Evolutionary conservation across 495 filamentous ascomycete species (phyloP).

Genomic region (Hyaloscypha finlandica): DNA sequence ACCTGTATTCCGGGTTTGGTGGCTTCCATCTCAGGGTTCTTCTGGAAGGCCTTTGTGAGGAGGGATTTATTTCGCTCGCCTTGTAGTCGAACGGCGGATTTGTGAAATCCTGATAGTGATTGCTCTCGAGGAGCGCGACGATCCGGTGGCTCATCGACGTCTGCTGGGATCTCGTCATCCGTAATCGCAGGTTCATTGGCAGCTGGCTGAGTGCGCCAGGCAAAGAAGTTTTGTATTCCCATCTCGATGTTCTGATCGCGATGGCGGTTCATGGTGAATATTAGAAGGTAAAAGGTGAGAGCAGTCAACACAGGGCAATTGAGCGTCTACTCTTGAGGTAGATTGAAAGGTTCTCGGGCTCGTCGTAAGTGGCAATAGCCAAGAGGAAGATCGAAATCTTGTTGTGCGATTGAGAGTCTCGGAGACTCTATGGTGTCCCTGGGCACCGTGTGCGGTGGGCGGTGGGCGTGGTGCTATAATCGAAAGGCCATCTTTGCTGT

Average conservation of each 20-base stretch:
- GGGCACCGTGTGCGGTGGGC: constrained; percentile 44
- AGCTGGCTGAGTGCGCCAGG: constrained; percentile 26
- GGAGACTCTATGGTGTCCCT: constrained; percentile 45
- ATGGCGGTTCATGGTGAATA: constrained; percentile 19
- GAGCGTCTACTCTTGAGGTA: constrained; percentile 4
- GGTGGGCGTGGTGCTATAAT: constrained; percentile 50
- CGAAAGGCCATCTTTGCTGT: constrained; percentile 41
- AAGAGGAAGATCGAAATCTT: constrained; percentile 6
- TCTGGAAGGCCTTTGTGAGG: constrained; percentile 75
- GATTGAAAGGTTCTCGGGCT: constrained; percentile 12
- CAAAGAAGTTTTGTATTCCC: constrained; percentile 29
- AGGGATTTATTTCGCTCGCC: constrained; percentile 68
- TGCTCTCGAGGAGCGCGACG: constrained; percentile 27
- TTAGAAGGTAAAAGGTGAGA: constrained; percentile 10
- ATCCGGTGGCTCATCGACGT: constrained; percentile 55
- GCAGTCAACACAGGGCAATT: not conserved
- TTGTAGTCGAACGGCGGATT: constrained; percentile 41
- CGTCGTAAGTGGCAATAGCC: constrained; percentile 19
- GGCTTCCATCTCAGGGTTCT: constrained; percentile 56
- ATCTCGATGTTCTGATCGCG: constrained; percentile 21
- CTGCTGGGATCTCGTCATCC: constrained; percentile 51
- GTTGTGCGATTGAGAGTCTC: not conserved
- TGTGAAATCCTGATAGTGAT: constrained; percentile 42
- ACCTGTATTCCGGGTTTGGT: constrained; percentile 36
- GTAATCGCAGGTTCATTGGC: constrained; percentile 34